Evolutionary conservation across 2,329 filamentous ascomycete genomes (phyloP).

Genomic region (Trichoderma sp.): DNA sequence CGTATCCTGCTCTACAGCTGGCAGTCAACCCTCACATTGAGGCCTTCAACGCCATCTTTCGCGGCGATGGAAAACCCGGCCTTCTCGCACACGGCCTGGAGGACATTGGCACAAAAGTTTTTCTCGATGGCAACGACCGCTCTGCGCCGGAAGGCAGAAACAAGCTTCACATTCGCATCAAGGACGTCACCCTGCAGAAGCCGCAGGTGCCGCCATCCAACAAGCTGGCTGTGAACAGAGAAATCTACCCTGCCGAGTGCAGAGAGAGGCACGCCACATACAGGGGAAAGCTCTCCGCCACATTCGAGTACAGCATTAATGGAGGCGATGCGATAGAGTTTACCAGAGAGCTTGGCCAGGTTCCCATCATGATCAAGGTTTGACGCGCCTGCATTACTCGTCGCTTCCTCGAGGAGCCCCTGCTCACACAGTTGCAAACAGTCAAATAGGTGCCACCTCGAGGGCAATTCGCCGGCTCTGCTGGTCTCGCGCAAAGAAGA

Average conservation of each 20-base stretch:
- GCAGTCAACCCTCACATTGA: slow-evolving; percentile 93
- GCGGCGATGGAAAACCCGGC: slow-evolving; percentile 61
- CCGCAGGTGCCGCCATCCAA: slow-evolving; percentile 77
- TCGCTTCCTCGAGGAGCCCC: neutral
- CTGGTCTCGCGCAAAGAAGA: slow-evolving; percentile 90
- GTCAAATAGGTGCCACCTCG: slow-evolving; percentile 89
- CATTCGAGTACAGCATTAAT: slow-evolving; percentile 85
- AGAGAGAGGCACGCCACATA: slow-evolving; percentile 93
- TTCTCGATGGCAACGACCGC: slow-evolving; percentile 77
- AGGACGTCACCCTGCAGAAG: slow-evolving; percentile 80
- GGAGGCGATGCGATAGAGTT: slow-evolving; percentile 82
- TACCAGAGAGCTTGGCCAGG: slow-evolving; percentile 79
- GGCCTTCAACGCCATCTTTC: slow-evolving; percentile 91
- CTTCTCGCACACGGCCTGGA: slow-evolving; percentile 72
- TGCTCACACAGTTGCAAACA: slow-evolving; percentile 40
- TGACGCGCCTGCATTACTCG: slow-evolving; percentile 34
- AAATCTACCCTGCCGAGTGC: slow-evolving; percentile 89
- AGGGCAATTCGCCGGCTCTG: slow-evolving; percentile 78
- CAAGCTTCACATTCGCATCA: slow-evolving; percentile 74
- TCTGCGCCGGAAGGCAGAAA: slow-evolving; percentile 66
- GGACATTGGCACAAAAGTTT: slow-evolving; percentile 89
- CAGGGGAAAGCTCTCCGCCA: slow-evolving; percentile 79
- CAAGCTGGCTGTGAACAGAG: slow-evolving; percentile 80
- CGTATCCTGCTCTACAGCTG: slow-evolving; percentile 82
- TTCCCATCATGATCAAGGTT: slow-evolving; percentile 93